Conservation (phyloP, 106 monocot species). For the Triglochin maritima region DNA sequence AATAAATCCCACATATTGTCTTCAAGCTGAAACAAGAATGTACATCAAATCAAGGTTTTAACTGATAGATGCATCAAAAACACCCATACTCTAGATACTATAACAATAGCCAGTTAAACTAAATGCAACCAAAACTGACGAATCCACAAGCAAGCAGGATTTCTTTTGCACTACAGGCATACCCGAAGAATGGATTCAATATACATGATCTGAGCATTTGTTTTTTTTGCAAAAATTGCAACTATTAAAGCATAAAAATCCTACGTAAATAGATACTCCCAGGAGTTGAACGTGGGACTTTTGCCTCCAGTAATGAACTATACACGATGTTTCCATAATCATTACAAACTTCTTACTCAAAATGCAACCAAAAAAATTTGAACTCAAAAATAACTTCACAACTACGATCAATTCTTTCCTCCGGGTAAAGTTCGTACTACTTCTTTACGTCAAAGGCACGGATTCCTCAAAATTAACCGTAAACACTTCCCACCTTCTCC, state of each 20-base stretch:
- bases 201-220: background rate
- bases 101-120: background rate
- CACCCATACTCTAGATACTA: background rate
- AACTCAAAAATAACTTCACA: no score
- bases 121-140: background rate
- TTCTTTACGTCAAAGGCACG: background rate
- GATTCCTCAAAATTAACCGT: background rate
- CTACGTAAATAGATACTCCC: no score
- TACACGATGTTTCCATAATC: no score
- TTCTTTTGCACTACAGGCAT: background rate
- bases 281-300: no score
- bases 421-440: background rate
- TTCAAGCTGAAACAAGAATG: slow-evolving; percentile 18
- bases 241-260: no score
- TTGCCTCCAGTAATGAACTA: no score
- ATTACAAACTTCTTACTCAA: no score
- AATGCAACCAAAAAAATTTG: no score
- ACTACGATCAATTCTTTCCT: background rate
- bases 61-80: background rate
- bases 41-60: background rate
- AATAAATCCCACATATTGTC: slow-evolving; percentile 22
- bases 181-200: background rate
- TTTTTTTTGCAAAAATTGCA: background rate
- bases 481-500: background rate
- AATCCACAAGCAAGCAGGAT: background rate